These are phyloP conservation scores for Phytophthora sp. DNA, from an alignment of 352 stramenopile genomes.

Conservation along the genomic window DNA sequence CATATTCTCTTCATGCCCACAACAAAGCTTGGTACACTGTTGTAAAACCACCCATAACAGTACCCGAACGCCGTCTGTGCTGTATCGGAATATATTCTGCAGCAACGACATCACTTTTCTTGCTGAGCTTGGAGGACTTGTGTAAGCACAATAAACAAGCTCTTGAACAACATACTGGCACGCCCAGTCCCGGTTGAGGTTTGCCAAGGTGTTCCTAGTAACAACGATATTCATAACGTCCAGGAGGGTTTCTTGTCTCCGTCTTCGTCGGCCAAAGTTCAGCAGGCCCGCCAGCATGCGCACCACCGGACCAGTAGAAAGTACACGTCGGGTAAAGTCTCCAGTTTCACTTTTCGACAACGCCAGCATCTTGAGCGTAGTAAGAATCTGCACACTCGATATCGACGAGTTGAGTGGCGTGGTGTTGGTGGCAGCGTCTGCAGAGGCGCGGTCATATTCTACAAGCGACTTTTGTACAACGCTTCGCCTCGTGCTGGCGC, in stretches of 20 bases:
- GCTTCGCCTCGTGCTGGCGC: constrained; percentile 27
- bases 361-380: constrained; percentile 30
- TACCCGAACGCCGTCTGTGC: constrained; percentile 8
- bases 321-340: constrained; percentile 47
- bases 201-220: constrained; percentile 14
- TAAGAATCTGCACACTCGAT: constrained; percentile 25
- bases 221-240: constrained; percentile 46
- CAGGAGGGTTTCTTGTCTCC: constrained; percentile 41
- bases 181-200: constrained; percentile 38
- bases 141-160: constrained; percentile 51
- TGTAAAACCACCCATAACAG: constrained; percentile 60
- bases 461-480: constrained; percentile 44
- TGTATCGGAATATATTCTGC: constrained; percentile 37
- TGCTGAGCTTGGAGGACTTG: constrained; percentile 9
- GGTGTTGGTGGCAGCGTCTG: constrained; percentile 2
- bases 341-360: constrained; percentile 27
- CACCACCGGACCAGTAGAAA: constrained; percentile 41
- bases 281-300: constrained; percentile 40
- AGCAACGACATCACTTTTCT: constrained; percentile 39
- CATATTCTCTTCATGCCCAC: constrained; percentile 39
- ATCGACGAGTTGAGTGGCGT: constrained; percentile 2
- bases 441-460: constrained; percentile 32
- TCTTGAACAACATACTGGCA: constrained; percentile 55
- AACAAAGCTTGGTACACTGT: constrained; percentile 66
- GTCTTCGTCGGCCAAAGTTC: constrained; percentile 25